Conservation (phyloP, 805 yeast species). For the Wickerhamiella occidentalis region DNA sequence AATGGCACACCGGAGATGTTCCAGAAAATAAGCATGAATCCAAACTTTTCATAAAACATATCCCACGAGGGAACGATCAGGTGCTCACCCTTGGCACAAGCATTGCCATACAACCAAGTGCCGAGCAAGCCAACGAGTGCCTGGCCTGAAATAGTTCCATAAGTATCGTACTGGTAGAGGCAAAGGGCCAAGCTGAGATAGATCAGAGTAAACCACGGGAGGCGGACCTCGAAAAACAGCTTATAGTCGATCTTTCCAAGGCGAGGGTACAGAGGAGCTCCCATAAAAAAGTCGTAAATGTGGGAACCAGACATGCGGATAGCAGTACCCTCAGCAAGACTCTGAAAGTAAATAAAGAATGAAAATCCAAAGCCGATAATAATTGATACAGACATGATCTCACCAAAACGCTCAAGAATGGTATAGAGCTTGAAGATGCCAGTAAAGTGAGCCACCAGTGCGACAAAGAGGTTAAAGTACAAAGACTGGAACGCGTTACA, state of each 20-base stretch:
- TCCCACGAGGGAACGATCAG: constrained; percentile 97
- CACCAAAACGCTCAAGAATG: constrained; percentile 72
- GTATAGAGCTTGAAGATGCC: constrained; percentile 64
- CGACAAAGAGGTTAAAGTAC: constrained; percentile 51
- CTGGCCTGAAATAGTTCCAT: constrained; percentile 72
- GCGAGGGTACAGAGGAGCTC: constrained; percentile 94
- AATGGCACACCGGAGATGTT: constrained; percentile 98
- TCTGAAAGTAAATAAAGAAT: constrained; percentile 54
- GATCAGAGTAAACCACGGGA: constrained; percentile 90
- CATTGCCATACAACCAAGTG: constrained; percentile 91
- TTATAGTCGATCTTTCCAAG: constrained; percentile 85
- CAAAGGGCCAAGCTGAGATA: constrained; percentile 65
- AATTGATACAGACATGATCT: constrained; percentile 87
- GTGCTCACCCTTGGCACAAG: constrained; percentile 96
- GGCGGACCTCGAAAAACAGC: constrained; percentile 94
- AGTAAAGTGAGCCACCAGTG: constrained; percentile 54
- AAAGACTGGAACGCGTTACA: constrained; percentile 87
- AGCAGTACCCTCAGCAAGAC: constrained; percentile 58
- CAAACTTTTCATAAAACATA: constrained; percentile 98
- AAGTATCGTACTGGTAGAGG: constrained; percentile 65
- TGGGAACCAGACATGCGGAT: constrained; percentile 87
- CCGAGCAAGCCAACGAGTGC: constrained; percentile 62
- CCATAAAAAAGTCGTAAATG: constrained; percentile 88
- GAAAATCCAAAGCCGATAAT: constrained; percentile 62
- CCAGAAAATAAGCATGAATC: constrained; percentile 98